Percentiles rank a stretch among this genome's conserved stretches.
These are phyloP conservation scores for Candida gorgasii DNA, from an alignment of 805 yeast species.

Conservation along the genomic window DNA sequence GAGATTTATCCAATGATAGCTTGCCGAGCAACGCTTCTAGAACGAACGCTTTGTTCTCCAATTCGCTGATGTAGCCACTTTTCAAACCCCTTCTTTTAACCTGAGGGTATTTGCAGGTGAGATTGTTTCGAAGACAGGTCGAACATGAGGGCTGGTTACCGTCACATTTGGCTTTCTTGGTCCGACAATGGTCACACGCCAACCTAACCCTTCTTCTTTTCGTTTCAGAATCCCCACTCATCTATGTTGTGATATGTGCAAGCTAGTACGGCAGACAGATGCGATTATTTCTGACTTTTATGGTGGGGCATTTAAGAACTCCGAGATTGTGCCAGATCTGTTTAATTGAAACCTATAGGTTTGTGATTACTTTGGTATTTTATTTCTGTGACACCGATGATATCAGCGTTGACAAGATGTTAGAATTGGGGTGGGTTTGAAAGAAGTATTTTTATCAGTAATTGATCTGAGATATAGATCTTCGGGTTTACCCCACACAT, in stretches of 20 bases:
- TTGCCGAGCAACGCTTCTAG: neutral
- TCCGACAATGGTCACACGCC: neutral
- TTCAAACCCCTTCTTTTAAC: neutral
- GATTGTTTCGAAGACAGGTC: neutral
- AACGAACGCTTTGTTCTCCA: neutral
- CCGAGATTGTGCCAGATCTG: no score
- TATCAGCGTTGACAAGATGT: no score
- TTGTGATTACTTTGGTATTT: no score
- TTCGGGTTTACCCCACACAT: neutral
- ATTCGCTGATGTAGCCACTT: neutral
- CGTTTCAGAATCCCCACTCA: neutral
- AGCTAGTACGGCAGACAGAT: no score
- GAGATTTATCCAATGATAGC: neutral
- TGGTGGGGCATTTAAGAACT: no score
- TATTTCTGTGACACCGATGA: no score
- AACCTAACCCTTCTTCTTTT: neutral
- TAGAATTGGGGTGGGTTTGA: neutral
- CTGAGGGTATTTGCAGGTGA: neutral
- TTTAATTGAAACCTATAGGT: no score
- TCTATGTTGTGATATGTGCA: no score
- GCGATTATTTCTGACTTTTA: no score
- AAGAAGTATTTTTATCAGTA: no score
- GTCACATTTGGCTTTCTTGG: constrained; percentile 1
- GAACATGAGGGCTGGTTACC: neutral
- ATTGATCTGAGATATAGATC: no score